These are phyloP conservation scores for Leccinum pseudoinsigne DNA, from an alignment of 1,284 basidiomycete species.

Conservation along the genomic window DNA sequence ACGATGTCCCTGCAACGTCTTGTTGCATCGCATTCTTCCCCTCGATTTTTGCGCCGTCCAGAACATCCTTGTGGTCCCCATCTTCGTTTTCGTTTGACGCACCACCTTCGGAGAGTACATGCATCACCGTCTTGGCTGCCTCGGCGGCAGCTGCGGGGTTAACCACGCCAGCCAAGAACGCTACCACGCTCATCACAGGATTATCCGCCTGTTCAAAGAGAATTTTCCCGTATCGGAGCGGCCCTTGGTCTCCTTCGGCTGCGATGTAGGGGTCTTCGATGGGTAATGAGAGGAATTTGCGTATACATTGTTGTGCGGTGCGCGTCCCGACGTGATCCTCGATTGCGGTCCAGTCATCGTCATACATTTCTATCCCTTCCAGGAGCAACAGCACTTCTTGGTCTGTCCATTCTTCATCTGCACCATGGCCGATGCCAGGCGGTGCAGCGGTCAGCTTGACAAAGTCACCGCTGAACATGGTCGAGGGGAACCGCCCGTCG, in stretches of 20 bases:
- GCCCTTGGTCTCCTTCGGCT: slow-evolving; percentile 75
- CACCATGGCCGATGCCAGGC: slow-evolving; percentile 42
- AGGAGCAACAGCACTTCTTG: slow-evolving; percentile 88
- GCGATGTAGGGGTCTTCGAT: slow-evolving; percentile 93
- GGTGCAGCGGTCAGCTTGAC: slow-evolving; percentile 76
- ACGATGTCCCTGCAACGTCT: slow-evolving; percentile 17
- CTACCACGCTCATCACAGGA: slow-evolving; percentile 98
- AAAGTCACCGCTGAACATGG: slow-evolving; percentile 98
- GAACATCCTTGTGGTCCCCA: slow-evolving; percentile 26
- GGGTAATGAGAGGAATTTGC: slow-evolving; percentile 93
- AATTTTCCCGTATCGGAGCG: slow-evolving; percentile 76
- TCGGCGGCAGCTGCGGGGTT: slow-evolving; percentile 91
- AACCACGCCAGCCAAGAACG: slow-evolving; percentile 93
- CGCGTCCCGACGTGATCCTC: slow-evolving; percentile 92
- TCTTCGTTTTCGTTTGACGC: slow-evolving; percentile 34
- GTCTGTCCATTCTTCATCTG: slow-evolving; percentile 75
- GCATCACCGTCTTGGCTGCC: slow-evolving; percentile 89
- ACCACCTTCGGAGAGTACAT: slow-evolving; percentile 58
- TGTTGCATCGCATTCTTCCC: slow-evolving; percentile 33
- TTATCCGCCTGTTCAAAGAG: slow-evolving; percentile 97
- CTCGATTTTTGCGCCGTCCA: slow-evolving; percentile 31
- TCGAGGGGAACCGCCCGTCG: slow-evolving; percentile 94
- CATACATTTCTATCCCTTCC: slow-evolving; percentile 97
- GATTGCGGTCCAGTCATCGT: slow-evolving; percentile 94
- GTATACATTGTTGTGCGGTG: slow-evolving; percentile 92